Conservation (phyloP, 768 basidiomycete genomes). For the Cubamyces lactineus region DNA sequence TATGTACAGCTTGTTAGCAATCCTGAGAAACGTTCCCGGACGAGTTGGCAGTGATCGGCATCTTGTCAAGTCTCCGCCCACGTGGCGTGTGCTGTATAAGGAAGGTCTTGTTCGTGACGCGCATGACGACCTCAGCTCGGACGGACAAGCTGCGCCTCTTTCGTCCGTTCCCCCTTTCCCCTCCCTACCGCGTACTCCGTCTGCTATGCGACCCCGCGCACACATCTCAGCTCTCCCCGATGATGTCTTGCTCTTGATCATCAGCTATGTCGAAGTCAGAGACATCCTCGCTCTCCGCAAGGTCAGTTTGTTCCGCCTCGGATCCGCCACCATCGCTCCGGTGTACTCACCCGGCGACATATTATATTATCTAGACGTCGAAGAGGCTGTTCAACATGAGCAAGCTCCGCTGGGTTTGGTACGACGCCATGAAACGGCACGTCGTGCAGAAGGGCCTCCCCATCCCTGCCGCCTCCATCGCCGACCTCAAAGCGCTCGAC, state of each 20-base stretch:
- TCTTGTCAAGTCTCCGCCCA: constrained; percentile 12
- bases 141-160: constrained; percentile 7
- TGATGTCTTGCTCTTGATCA: constrained; percentile 39
- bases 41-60: constrained; percentile 6
- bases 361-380: constrained; percentile 31
- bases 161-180: background rate
- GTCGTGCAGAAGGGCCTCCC: constrained; percentile 38
- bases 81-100: constrained; percentile 2
- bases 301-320: constrained; percentile 28
- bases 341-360: background rate
- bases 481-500: constrained; percentile 35
- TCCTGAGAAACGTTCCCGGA: background rate
- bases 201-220: constrained; percentile 8
- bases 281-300: constrained; percentile 38
- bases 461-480: constrained; percentile 33
- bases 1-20: background rate
- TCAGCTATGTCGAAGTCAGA: constrained; percentile 35
- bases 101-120: constrained; percentile 18
- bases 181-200: background rate
- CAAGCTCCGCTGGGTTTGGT: constrained; percentile 43
- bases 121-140: background rate
- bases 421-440: constrained; percentile 38
- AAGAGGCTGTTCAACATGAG: constrained; percentile 35
- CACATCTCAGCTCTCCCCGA: constrained; percentile 35
- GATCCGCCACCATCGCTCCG: constrained; percentile 11